Evolutionary conservation across 2,329 filamentous ascomycete genomes (phyloP).

Genomic region (Fusarium siculi): DNA sequence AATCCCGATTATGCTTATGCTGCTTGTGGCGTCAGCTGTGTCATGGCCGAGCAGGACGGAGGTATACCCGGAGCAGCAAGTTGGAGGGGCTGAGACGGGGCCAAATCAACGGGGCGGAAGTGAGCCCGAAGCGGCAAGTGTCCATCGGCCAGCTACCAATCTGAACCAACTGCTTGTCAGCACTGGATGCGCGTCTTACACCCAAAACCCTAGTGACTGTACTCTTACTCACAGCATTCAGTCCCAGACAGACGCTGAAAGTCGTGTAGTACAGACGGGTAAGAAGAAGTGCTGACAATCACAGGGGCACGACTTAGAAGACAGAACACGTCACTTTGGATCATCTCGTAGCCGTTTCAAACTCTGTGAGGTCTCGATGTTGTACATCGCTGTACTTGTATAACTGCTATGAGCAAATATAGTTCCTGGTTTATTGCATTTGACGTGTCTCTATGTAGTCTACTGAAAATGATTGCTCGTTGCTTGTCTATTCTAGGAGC

Average conservation of each 20-base stretch:
- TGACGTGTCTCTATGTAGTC: not conserved
- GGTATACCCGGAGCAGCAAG: not conserved
- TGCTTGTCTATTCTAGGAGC: not conserved
- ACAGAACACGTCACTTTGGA: not conserved
- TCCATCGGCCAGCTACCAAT: not conserved
- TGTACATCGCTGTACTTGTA: not conserved
- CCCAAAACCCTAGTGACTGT: not conserved
- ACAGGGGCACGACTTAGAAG: rapidly evolving
- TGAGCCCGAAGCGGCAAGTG: not conserved
- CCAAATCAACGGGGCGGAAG: not conserved
- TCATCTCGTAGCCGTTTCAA: too few species aligned
- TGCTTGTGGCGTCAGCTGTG: not conserved
- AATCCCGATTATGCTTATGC: rapidly evolving
- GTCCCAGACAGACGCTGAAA: not conserved
- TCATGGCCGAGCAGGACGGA: not conserved
- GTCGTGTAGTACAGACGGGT: rapidly evolving
- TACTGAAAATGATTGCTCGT: not conserved
- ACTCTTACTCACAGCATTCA: not conserved
- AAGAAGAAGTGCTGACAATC: too few species aligned
- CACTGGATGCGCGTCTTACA: not conserved
- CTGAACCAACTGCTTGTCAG: not conserved
- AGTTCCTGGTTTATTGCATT: not conserved
- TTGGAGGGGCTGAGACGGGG: not conserved
- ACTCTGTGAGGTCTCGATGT: rapidly evolving
- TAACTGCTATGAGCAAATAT: not conserved